Base-by-base conservation (phyloP, 1,284 basidiomycete genomes). In the Crepidotus sp. region DNA sequence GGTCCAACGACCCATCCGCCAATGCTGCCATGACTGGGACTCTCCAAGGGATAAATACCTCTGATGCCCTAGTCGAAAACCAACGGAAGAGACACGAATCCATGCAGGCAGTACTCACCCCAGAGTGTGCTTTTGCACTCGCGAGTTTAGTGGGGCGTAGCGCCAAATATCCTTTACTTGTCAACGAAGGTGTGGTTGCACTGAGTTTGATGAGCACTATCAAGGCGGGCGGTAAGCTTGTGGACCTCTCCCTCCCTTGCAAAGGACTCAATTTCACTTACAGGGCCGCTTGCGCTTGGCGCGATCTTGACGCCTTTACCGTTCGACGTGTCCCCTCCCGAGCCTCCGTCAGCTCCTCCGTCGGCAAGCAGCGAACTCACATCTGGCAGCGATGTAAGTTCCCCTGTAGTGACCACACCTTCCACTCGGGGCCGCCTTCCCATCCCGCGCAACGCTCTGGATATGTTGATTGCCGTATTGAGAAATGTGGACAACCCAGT, bases 101-200 rank as follows among this genome's bases (percentile, higher is more conserved):
- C n/a, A 74, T 81, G 47, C 61, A 70, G 29, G 58, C 63, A 6
- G 60, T 89, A 14, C 63, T 73, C 18, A 76, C 70, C 7, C 56
- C 64, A 15, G 68, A 76, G 17, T 76, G 75, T 49, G 71, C 78
- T 0, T 69, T 69, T 4, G 76, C 79, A 9, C 69, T 97, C 19
- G 75, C 79, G 1, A 78, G 76, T 49, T 76, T 96, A 54, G 69
- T 95, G 17, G 76, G 77, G 13, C 72, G 81, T 50, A 90, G 88
- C 55, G 76, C 73, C 51, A 83, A 82, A 59, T 89, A 91, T 57
- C 83, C 88, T 0, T 70, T 92, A 35, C 70, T 98, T 24, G 74
- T 96, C 49, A 95, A 94, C 57, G 95, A 98, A 61, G 89, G 84
- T 0, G 70, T 96, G 21, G 75, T 97, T 21, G 87, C 87, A 1